Conservation (phyloP, 306 rosid species). For the Phaseolus lunatus region DNA sequence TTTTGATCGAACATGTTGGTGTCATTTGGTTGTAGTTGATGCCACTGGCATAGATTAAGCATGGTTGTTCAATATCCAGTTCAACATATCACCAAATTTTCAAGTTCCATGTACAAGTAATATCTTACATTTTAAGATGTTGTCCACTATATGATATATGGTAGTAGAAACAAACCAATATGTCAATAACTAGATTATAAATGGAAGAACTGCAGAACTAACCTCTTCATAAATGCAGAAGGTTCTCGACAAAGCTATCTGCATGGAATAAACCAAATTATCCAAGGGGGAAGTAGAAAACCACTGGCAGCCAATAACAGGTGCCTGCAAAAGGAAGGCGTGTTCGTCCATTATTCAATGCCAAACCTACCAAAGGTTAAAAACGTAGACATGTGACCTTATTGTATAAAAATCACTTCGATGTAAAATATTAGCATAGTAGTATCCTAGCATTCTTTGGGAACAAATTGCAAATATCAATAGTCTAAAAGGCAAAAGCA, state of each 20-base stretch:
- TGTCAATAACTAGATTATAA: slow-evolving; percentile 36
- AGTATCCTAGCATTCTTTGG: slow-evolving; percentile 24
- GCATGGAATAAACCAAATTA: slow-evolving; percentile 54
- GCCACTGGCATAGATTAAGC: background rate
- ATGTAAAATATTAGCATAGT: background rate
- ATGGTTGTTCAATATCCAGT: background rate
- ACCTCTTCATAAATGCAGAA: slow-evolving; percentile 94
- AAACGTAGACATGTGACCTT: background rate
- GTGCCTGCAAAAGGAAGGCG: slow-evolving; percentile 59
- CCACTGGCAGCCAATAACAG: slow-evolving; percentile 82
- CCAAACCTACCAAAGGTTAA: slow-evolving; percentile 12
- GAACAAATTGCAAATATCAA: slow-evolving; percentile 26
- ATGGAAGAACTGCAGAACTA: slow-evolving; percentile 36
- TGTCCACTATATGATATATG: slow-evolving; percentile 29
- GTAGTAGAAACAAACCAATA: slow-evolving; percentile 21
- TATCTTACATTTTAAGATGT: slow-evolving; percentile 6
- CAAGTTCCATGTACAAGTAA: background rate
- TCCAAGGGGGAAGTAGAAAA: slow-evolving; percentile 68
- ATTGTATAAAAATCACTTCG: slow-evolving; percentile 30
- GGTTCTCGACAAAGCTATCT: slow-evolving; percentile 85
- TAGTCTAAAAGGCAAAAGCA: background rate
- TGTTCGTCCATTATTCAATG: slow-evolving; percentile 23
- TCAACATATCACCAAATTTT: slow-evolving; percentile 21
- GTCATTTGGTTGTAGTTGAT: background rate
- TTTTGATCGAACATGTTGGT: background rate